phyloP scores from a whole-genome alignment of 257 asterid species.

The Mentha longifolia region DNA sequence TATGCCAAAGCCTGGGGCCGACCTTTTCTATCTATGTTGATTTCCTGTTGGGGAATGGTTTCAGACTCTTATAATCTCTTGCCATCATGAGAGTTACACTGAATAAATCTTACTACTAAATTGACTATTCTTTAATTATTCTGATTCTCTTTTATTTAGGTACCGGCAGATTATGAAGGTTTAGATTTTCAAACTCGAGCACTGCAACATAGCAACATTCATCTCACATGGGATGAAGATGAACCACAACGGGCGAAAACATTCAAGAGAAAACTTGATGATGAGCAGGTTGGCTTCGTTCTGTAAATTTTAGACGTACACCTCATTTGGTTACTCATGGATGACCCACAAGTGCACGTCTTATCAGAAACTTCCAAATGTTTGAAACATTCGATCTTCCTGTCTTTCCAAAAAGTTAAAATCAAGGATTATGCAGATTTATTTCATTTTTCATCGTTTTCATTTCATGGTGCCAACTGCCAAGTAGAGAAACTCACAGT shows the following conservation, averaged over 20 bases:
- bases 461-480: not conserved
- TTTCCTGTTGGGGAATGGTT: too few relatives aligned
- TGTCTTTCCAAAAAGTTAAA: not conserved
- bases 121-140: constrained; percentile 7
- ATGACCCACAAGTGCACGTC: not conserved
- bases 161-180: constrained; percentile 83
- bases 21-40: too few relatives aligned
- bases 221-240: constrained; percentile 96
- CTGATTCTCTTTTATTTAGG: constrained; percentile 45
- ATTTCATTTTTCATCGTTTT: not conserved
- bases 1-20: not conserved
- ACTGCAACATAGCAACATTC: constrained; percentile 81
- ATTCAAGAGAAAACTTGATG: constrained; percentile 66
- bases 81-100: too few relatives aligned
- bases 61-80: too few relatives aligned
- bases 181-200: constrained; percentile 86
- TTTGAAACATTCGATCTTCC: not conserved
- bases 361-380: constrained; percentile 1
- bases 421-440: not conserved
- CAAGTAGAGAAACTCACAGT: not conserved
- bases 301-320: constrained; percentile 12
- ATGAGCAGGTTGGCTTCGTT: constrained; percentile 65
- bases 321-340: constrained; percentile 10
- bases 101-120: not conserved
- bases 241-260: constrained; percentile 80